Evolutionary conservation across 192 early-diverging fungal species (phyloP).

Genomic region (Lobosporangium transversale): DNA sequence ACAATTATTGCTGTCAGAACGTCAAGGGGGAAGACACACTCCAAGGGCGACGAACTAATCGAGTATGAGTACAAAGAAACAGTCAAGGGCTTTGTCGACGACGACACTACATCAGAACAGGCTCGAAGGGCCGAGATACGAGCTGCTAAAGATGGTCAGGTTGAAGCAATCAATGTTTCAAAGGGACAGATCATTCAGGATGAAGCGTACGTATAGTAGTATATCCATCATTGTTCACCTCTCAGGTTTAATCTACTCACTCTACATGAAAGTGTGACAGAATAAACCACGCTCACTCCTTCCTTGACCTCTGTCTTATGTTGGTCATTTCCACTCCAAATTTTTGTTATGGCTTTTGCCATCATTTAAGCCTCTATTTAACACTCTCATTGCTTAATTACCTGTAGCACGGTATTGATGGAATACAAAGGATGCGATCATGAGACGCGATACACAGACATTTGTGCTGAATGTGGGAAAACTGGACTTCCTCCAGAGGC

Average conservation of each 20-base stretch:
- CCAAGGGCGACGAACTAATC: constrained; percentile 36
- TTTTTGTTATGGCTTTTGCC: not conserved
- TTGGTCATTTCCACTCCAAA: not conserved
- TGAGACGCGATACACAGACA: constrained; percentile 29
- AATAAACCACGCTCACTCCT: too few relatives aligned
- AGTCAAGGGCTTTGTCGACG: constrained; percentile 33
- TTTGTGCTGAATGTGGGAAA: constrained; percentile 32
- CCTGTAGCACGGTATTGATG: not conserved
- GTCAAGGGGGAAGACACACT: constrained; percentile 3
- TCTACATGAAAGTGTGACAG: too few relatives aligned
- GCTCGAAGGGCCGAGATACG: constrained; percentile 32
- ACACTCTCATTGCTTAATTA: too few relatives aligned
- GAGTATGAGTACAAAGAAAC: constrained; percentile 41
- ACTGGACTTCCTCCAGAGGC: constrained; percentile 3
- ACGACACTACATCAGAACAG: constrained; percentile 12
- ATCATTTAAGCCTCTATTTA: too few relatives aligned
- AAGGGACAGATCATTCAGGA: constrained; percentile 27
- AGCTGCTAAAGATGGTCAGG: constrained; percentile 28
- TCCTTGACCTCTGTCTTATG: not conserved
- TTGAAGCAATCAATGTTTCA: constrained; percentile 8
- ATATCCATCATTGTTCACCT: not conserved
- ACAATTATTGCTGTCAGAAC: constrained; percentile 36
- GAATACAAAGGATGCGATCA: constrained; percentile 43
- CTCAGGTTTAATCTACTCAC: too few relatives aligned
- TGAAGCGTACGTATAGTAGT: constrained; percentile 5